phyloP scores from a whole-genome alignment of 2,329 filamentous ascomycete species.

The Raffaelea deltoideospora region DNA sequence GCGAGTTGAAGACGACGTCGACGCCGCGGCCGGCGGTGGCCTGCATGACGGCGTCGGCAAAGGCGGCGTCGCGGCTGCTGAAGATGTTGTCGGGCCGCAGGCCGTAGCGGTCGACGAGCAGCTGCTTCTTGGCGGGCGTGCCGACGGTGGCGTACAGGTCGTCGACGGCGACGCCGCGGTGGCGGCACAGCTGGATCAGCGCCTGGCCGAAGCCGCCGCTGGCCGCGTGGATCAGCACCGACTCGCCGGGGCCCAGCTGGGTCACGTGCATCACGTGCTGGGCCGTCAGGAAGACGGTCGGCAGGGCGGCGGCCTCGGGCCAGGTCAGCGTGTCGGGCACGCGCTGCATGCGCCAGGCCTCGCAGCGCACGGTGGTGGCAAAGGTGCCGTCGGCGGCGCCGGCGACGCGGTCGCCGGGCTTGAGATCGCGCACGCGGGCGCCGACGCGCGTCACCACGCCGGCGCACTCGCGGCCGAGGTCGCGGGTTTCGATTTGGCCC shows the following conservation, averaged over 20 bases:
- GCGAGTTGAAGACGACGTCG: slow-evolving; percentile 18
- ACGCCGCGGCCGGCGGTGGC: slow-evolving; percentile 17
- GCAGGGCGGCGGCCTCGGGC: slow-evolving; percentile 16
- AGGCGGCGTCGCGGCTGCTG: slow-evolving; percentile 15
- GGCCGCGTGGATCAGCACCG: background rate
- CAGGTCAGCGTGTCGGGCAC: slow-evolving; percentile 16
- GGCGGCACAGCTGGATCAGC: slow-evolving; percentile 2
- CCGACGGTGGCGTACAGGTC: slow-evolving; percentile 24
- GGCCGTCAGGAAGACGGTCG: slow-evolving; percentile 17
- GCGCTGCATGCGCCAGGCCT: slow-evolving; percentile 6
- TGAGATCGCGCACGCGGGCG: slow-evolving; percentile 8
- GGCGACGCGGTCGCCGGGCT: slow-evolving; percentile 20
- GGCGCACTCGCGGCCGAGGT: slow-evolving; percentile 16
- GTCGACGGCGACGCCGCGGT: slow-evolving; percentile 1
- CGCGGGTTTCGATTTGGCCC: slow-evolving; percentile 9
- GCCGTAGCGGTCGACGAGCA: slow-evolving; percentile 14
- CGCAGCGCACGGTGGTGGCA: slow-evolving; percentile 6
- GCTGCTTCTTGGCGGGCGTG: slow-evolving; percentile 16
- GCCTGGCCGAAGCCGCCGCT: slow-evolving; percentile 6
- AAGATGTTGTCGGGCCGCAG: slow-evolving; percentile 20
- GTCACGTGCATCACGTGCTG: slow-evolving; percentile 3
- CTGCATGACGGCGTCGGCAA: slow-evolving; percentile 18
- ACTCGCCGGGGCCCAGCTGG: slow-evolving; percentile 2
- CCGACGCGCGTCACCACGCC: slow-evolving; percentile 11
- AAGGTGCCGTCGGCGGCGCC: slow-evolving; percentile 6